These are phyloP conservation scores for Mrakia blollopis DNA, from an alignment of 768 basidiomycete genomes.

Conservation along the genomic window DNA sequence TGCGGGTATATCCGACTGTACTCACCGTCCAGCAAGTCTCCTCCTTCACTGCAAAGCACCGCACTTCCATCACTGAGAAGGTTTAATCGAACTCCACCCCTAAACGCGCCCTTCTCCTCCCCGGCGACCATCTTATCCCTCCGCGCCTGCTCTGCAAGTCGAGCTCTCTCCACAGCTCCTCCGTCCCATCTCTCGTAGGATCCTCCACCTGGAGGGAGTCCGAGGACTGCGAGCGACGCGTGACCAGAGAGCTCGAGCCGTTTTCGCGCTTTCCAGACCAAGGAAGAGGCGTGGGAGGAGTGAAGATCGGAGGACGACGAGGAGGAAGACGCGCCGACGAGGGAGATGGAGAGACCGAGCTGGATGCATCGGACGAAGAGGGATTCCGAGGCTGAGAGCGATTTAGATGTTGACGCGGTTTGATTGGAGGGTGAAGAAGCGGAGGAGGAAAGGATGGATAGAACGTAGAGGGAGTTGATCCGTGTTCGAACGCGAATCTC, in stretches of 20 bases:
- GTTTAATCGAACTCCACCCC: neutral
- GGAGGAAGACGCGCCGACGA: conserved; percentile 6
- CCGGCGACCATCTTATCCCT: neutral
- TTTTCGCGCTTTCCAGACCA: conserved; percentile 19
- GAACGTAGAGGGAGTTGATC: conserved; percentile 18
- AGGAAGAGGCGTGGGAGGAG: neutral
- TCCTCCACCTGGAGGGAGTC: conserved; percentile 13
- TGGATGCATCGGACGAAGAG: conserved; percentile 15
- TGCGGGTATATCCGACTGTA: neutral
- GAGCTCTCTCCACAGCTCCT: conserved; percentile 13
- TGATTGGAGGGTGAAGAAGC: neutral
- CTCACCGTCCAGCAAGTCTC: conserved; percentile 12
- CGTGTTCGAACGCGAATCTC: neutral
- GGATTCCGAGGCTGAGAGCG: neutral
- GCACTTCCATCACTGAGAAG: neutral
- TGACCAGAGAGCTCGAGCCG: conserved; percentile 20
- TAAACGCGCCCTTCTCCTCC: neutral
- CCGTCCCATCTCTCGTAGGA: conserved; percentile 19
- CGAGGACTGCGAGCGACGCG: neutral
- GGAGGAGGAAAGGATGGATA: conserved; percentile 5
- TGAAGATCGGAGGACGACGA: neutral
- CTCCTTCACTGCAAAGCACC: neutral
- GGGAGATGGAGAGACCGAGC: neutral
- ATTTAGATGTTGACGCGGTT: neutral
- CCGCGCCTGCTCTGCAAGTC: neutral